Evolutionary conservation across 495 filamentous ascomycete species (phyloP).

Genomic region (Pseudevernia furfuracea): DNA sequence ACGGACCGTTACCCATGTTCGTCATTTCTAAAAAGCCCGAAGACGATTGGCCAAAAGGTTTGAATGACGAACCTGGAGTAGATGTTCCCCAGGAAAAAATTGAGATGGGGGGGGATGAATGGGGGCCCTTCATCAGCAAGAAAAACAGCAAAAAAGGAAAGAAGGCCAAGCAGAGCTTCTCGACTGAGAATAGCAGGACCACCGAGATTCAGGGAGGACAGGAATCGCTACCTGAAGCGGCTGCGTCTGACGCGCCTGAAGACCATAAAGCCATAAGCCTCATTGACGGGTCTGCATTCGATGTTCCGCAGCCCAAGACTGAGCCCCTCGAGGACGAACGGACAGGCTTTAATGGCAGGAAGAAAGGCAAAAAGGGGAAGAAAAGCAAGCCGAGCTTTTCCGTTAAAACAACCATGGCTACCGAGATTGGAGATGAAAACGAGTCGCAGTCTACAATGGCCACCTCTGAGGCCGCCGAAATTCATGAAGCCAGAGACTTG

Average conservation of each 20-base stretch:
- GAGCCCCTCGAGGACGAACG: background rate
- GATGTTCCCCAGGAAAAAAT: background rate
- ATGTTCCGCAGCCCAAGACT: background rate
- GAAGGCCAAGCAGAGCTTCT: background rate
- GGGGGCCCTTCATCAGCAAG: slow-evolving; percentile 26
- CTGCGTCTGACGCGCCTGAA: background rate
- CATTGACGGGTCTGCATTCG: background rate
- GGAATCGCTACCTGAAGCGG: background rate
- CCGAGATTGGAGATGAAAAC: background rate
- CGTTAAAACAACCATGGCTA: background rate
- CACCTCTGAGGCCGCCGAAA: background rate
- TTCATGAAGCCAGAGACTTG: background rate
- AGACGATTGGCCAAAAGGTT: background rate
- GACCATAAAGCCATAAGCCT: background rate
- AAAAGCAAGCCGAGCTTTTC: background rate
- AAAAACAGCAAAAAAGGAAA: slow-evolving; percentile 26
- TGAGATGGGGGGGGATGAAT: background rate
- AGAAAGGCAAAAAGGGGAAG: background rate
- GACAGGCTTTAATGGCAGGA: background rate
- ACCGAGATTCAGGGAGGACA: background rate
- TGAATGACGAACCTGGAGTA: background rate
- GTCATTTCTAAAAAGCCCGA: background rate
- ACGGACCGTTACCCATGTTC: background rate
- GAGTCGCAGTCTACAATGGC: background rate
- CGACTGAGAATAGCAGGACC: background rate